phyloP scores from a whole-genome alignment of 108 stramenopile genomes.

The Nitzschia inconspicua region DNA sequence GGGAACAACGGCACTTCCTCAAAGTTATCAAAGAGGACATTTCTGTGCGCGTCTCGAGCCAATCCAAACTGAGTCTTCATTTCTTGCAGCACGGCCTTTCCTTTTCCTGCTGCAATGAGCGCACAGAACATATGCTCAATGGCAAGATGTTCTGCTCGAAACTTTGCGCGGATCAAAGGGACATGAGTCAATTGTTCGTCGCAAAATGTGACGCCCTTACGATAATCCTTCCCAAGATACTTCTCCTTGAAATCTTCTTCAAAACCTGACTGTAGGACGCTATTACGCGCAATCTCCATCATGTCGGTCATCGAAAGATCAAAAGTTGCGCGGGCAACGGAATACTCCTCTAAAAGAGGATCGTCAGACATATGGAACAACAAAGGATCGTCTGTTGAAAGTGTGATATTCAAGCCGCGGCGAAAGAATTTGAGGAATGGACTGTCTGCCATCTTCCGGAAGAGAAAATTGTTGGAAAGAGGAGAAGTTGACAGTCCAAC shows the following conservation, averaged over 20 bases:
- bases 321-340: conserved; percentile 94
- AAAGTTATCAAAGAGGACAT: conserved; percentile 77
- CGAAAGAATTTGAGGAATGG: conserved; percentile 88
- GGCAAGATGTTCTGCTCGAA: conserved; percentile 86
- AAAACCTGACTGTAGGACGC: conserved; percentile 94
- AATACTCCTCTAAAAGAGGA: conserved; percentile 97
- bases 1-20: conserved; percentile 71
- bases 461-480: conserved; percentile 98
- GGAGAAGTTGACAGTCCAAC: conserved; percentile 91
- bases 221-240: conserved; percentile 92
- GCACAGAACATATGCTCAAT: conserved; percentile 81
- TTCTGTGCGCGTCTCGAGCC: conserved; percentile 80
- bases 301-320: conserved; percentile 96
- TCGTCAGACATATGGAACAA: conserved; percentile 98
- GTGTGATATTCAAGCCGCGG: conserved; percentile 92
- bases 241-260: conserved; percentile 92
- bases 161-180: conserved; percentile 86
- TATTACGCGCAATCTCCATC: conserved; percentile 96
- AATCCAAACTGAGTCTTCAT: conserved; percentile 86
- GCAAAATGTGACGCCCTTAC: conserved; percentile 77
- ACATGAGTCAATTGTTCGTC: conserved; percentile 87
- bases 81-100: conserved; percentile 67
- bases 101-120: conserved; percentile 80
- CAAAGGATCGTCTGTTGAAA: conserved; percentile 98
- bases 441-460: conserved; percentile 90